These are phyloP conservation scores for Diplodia mutila DNA, from an alignment of 2,329 filamentous ascomycete species.

Conservation along the genomic window DNA sequence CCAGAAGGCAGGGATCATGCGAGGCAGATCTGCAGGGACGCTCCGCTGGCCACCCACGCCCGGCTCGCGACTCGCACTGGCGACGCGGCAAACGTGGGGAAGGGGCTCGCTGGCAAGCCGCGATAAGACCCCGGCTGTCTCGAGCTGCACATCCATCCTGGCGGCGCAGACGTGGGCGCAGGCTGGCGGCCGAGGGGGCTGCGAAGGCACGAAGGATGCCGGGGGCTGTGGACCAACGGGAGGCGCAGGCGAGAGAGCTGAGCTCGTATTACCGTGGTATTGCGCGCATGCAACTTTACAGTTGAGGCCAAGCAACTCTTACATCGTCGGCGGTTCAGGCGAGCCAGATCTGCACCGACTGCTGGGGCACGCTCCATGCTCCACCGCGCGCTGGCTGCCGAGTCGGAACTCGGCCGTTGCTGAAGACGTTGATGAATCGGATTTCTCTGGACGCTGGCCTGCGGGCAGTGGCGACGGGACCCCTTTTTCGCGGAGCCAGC, in stretches of 20 bases:
- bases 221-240: slow-evolving; percentile 1
- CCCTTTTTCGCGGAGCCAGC: slow-evolving; percentile 4
- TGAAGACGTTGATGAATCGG: background rate
- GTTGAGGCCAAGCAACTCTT: slow-evolving; percentile 11
- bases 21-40: slow-evolving; percentile 20
- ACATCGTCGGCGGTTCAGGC: background rate
- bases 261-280: background rate
- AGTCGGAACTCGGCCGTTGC: slow-evolving; percentile 16
- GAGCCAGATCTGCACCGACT: background rate
- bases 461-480: background rate
- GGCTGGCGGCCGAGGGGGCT: background rate
- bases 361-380: background rate
- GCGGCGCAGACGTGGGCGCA: too few species aligned
- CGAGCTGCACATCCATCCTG: background rate
- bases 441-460: background rate
- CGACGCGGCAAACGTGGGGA: slow-evolving; percentile 5
- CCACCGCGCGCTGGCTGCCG: slow-evolving; percentile 12
- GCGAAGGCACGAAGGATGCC: background rate
- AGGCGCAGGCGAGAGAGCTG: slow-evolving; percentile 3
- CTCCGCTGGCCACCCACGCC: background rate
- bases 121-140: slow-evolving; percentile 18
- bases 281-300: background rate
- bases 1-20: slow-evolving; percentile 2
- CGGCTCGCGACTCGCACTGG: background rate
- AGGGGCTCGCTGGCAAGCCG: slow-evolving; percentile 8